phyloP scores from a whole-genome alignment of 2,329 filamentous ascomycete genomes.

The Pezicula radicicola region DNA sequence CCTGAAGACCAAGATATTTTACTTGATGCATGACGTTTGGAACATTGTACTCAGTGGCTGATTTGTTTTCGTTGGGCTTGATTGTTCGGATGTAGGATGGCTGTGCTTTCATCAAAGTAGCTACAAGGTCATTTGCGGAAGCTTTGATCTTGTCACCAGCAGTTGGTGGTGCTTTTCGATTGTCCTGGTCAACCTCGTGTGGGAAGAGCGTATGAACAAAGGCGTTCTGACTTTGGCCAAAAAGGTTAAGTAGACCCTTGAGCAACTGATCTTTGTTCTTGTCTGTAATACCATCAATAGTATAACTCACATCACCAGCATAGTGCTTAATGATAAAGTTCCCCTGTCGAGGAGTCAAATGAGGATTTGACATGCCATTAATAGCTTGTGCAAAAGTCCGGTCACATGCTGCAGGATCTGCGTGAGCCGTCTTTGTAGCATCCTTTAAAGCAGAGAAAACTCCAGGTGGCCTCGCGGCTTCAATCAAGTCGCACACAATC shows the following conservation, averaged over 20 bases:
- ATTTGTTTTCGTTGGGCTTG: slow-evolving; percentile 99
- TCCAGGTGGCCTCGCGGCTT: slow-evolving; percentile 84
- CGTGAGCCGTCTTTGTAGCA: slow-evolving; percentile 96
- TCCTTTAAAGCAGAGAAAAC: slow-evolving; percentile 96
- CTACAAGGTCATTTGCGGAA: slow-evolving; percentile 91
- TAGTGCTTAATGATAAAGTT: slow-evolving; percentile 99
- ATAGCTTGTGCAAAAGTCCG: slow-evolving; percentile 93
- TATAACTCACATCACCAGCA: slow-evolving; percentile 93
- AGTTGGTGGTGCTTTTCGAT: slow-evolving; percentile 88
- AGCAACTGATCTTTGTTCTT: slow-evolving; percentile 98
- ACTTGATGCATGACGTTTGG: slow-evolving; percentile 96
- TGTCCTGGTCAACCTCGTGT: slow-evolving; percentile 90
- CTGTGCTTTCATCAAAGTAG: slow-evolving; percentile 94
- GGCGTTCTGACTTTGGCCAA: slow-evolving; percentile 76
- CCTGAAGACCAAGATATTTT: slow-evolving; percentile 98
- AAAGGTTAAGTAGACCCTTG: slow-evolving; percentile 87
- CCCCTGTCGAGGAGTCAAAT: slow-evolving; percentile 88
- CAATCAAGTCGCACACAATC: slow-evolving; percentile 95
- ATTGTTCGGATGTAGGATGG: slow-evolving; percentile 98
- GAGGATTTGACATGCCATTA: slow-evolving; percentile 86
- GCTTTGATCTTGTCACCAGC: slow-evolving; percentile 94
- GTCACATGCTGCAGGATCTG: slow-evolving; percentile 90
- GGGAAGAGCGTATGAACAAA: slow-evolving; percentile 92
- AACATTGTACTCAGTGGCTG: slow-evolving; percentile 85
- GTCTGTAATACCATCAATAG: slow-evolving; percentile 94